Evolutionary conservation across 352 stramenopile genomes (phyloP).

Genomic region (Globisporangium echinulatum): DNA sequence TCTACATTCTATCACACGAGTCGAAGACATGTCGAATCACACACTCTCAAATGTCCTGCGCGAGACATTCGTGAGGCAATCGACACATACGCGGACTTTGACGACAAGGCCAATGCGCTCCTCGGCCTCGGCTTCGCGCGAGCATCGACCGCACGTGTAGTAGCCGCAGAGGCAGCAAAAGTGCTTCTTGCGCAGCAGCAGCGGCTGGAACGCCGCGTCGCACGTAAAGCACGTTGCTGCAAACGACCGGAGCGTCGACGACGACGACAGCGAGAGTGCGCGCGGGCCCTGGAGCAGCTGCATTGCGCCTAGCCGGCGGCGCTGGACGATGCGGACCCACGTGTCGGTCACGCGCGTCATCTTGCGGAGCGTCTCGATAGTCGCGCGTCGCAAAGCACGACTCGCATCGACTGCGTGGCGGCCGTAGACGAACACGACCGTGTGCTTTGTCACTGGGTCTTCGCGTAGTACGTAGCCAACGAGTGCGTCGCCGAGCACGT

Average conservation of each 20-base stretch:
- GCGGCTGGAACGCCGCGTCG: constrained; percentile 12
- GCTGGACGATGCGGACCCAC: constrained; percentile 15
- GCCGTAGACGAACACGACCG: constrained; percentile 16
- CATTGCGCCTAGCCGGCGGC: constrained; percentile 14
- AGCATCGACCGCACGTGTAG: constrained; percentile 29
- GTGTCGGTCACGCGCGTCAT: constrained; percentile 13
- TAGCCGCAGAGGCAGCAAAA: constrained; percentile 41
- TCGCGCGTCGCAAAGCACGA: constrained; percentile 1
- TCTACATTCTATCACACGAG: constrained; percentile 6
- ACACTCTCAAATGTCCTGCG: constrained; percentile 5
- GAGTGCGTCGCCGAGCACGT: constrained; percentile 10
- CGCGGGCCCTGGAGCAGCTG: constrained; percentile 4
- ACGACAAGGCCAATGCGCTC: constrained; percentile 35
- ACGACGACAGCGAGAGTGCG: constrained; percentile 2
- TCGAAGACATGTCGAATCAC: background rate
- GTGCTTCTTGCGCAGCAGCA: constrained; percentile 21
- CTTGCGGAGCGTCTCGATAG: constrained; percentile 14
- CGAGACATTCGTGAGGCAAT: constrained; percentile 26
- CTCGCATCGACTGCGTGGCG: background rate
- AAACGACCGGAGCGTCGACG: constrained; percentile 5
- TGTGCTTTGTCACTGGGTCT: constrained; percentile 15
- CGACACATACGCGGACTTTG: constrained; percentile 27
- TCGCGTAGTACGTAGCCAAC: constrained; percentile 21
- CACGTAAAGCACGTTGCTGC: constrained; percentile 15
- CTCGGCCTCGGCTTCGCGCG: constrained; percentile 30